Base-by-base conservation (phyloP, 1,139 yeast genomes). In the Sugiyamaella sp. region DNA sequence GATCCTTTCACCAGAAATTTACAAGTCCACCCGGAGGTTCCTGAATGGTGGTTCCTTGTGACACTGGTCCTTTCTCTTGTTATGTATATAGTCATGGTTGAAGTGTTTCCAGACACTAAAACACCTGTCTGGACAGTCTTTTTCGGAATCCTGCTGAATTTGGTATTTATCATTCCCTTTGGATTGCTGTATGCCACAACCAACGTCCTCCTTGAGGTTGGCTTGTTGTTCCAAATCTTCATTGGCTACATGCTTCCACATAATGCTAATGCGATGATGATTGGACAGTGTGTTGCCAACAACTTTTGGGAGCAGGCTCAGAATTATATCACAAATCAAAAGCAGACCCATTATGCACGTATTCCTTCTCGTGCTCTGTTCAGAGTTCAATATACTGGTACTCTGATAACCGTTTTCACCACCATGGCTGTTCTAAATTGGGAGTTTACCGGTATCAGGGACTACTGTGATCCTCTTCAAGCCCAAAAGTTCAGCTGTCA, bases 191-290 rank as follows among this genome's bases (percentile, higher is more conserved):
- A 76, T 69, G 63, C 86, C 4, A 75, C 77, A 20, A 81, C 86
- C 4, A 84, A 84, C 43, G 71, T 73, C 57, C 68, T 73, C 33
- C 71, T 81, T 55, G 80, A 81, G n/a, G 72, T 83, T 58, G 81
- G 81, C 58, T 82, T 83, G 4, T 70, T 83, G 1, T 62, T 81
- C 45, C 79, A 74, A 60, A 74, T 85, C 6, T 74, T 79, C 21
- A 80, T 85, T 22, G 86, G 87, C 29, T 81, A 81, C 59, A 82
- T 84, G 12, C 59, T 81, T 49, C 85, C 84, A 39, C 85, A 84
- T 57, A 80, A 82, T 57, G 85, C 84, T 44, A 69, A 74, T 51
- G 86, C 86, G 2, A 68, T 81, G 60, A 81, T 78, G 75, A 75
- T 77, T 47, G 69, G 80, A 43, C 80, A 80, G 66, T 79, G 82